Conservation (phyloP, 2,329 filamentous ascomycete genomes). For the Curvularia sp. region DNA sequence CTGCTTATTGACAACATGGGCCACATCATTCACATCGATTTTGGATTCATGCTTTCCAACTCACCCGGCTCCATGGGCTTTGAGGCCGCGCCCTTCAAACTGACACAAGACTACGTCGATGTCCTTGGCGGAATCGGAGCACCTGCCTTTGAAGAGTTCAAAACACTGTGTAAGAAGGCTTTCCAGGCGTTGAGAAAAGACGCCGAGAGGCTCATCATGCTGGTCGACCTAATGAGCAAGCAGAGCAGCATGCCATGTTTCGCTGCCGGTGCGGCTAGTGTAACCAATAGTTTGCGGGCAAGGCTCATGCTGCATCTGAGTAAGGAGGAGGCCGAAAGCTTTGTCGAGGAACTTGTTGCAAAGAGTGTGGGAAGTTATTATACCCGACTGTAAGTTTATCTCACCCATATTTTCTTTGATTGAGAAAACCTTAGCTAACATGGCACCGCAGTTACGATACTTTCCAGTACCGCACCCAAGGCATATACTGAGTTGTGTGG, state of each 20-base stretch:
- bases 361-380: slow-evolving; percentile 89
- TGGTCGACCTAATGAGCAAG: slow-evolving; percentile 84
- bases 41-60: slow-evolving; percentile 89
- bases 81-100: slow-evolving; percentile 85
- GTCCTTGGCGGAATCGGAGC: slow-evolving; percentile 77
- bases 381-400: slow-evolving; percentile 72
- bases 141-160: slow-evolving; percentile 76
- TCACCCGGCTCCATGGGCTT: slow-evolving; percentile 84
- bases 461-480: slow-evolving; percentile 87
- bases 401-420: not conserved
- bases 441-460: slow-evolving; percentile 71
- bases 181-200: slow-evolving; percentile 82
- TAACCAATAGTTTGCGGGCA: slow-evolving; percentile 72
- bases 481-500: slow-evolving; percentile 70
- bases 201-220: slow-evolving; percentile 79
- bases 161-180: slow-evolving; percentile 79
- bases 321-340: slow-evolving; percentile 79
- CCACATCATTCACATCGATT: slow-evolving; percentile 88
- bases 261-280: slow-evolving; percentile 73
- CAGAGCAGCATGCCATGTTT: slow-evolving; percentile 85
- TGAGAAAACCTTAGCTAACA: slow-evolving; percentile 17
- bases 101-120: slow-evolving; percentile 85
- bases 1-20: slow-evolving; percentile 85
- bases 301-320: slow-evolving; percentile 84
- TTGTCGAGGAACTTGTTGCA: slow-evolving; percentile 80